A percentile compares a stretch with the other conserved stretches of the same genome.
Evolutionary conservation across 208 protist genomes (phyloP).

Genomic region (Acanthamoeba castellanii): DNA sequence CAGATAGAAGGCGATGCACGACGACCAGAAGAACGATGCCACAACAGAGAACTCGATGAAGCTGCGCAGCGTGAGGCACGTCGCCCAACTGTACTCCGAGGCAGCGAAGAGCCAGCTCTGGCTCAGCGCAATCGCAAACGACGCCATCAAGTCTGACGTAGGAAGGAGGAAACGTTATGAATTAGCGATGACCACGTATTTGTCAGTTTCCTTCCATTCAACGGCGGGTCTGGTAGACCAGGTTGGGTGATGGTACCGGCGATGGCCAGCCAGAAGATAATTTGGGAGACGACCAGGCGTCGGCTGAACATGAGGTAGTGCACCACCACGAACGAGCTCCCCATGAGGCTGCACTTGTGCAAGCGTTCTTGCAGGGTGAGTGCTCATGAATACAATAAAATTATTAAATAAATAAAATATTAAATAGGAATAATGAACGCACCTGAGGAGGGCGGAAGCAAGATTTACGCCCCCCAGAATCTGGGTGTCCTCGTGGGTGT

Average conservation of each 20-base stretch:
- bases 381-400: background rate
- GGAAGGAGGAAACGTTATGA: background rate
- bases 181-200: background rate
- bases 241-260: background rate
- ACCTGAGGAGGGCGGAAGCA: conserved; percentile 20
- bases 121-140: conserved; percentile 45
- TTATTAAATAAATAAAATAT: background rate
- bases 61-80: conserved; percentile 61
- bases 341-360: background rate
- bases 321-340: conserved; percentile 67
- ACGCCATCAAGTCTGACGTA: background rate
- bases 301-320: conserved; percentile 67
- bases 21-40: conserved; percentile 60
- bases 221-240: background rate
- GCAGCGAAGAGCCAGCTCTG: conserved; percentile 62
- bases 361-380: background rate
- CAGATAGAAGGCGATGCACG: conserved; percentile 69
- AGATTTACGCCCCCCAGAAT: conserved; percentile 36
- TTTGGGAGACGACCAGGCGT: conserved; percentile 17
- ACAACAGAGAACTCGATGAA: conserved; percentile 70
- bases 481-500: background rate
- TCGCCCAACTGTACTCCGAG: background rate
- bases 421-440: background rate
- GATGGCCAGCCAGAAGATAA: conserved; percentile 38
- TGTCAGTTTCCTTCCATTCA: background rate